Conservation (phyloP, 164 flowering plant species). For the Vitis rotundifolia region DNA sequence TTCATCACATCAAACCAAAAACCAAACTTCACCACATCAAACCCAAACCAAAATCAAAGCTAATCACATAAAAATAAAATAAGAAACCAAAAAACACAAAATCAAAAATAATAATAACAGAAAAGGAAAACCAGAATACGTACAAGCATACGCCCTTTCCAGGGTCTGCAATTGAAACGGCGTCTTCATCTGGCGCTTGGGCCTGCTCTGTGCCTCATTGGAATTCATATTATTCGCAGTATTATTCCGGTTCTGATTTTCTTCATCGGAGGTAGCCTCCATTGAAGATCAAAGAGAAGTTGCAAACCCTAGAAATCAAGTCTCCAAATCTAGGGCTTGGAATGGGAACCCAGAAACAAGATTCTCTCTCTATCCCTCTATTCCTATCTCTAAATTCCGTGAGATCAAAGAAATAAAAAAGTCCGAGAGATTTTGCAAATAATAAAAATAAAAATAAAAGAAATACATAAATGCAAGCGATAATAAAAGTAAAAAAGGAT, state of each 20-base stretch:
- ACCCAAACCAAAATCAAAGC: constrained; percentile 11
- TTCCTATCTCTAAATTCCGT: no score
- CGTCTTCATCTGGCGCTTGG: constrained; percentile 79
- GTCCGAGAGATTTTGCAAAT: not conserved
- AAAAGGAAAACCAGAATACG: not conserved
- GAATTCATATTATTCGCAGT: constrained; percentile 14
- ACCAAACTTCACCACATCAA: not conserved
- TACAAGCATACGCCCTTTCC: constrained; percentile 60
- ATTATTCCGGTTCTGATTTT: constrained; percentile 16
- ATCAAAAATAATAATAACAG: not conserved
- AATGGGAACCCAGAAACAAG: not conserved
- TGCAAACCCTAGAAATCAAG: not conserved
- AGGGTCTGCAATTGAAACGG: constrained; percentile 65
- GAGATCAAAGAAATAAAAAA: no score
- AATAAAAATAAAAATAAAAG: no score
- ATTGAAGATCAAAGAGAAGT: constrained; percentile 16
- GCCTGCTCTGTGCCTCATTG: constrained; percentile 35
- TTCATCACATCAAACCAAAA: not conserved
- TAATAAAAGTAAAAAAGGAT: not conserved
- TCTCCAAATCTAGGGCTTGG: constrained; percentile 10
- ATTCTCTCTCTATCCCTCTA: no score
- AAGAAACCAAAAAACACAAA: constrained; percentile 2
- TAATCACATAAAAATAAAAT: not conserved
- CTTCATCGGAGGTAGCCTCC: constrained; percentile 59
- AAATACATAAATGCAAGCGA: not conserved